A percentile compares a stretch with the other conserved stretches of the same genome.
Conservation (phyloP, 2,329 filamentous ascomycete species). For the Ascochyta rabiei region DNA sequence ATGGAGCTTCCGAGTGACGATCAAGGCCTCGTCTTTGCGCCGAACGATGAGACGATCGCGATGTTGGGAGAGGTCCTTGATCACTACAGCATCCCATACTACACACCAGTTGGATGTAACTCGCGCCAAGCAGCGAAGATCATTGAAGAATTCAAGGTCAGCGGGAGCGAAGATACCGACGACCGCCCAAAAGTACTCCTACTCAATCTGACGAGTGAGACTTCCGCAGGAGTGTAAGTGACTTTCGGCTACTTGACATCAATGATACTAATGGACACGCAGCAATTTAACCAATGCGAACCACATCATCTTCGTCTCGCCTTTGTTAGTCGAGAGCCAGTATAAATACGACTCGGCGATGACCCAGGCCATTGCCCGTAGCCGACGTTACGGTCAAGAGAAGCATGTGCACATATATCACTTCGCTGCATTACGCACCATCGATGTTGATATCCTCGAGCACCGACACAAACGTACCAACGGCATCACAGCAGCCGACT, state of each 20-base stretch:
- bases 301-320: slow-evolving; percentile 68
- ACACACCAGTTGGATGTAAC: slow-evolving; percentile 20
- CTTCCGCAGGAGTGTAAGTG: slow-evolving; percentile 65
- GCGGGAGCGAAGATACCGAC: slow-evolving; percentile 16
- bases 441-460: slow-evolving; percentile 56
- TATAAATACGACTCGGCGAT: slow-evolving; percentile 64
- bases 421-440: slow-evolving; percentile 79
- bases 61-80: slow-evolving; percentile 27
- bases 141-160: slow-evolving; percentile 40
- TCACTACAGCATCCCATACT: slow-evolving; percentile 22
- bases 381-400: slow-evolving; percentile 63
- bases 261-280: background rate
- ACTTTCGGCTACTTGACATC: background rate
- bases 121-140: slow-evolving; percentile 17
- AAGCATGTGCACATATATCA: slow-evolving; percentile 67
- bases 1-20: slow-evolving; percentile 48
- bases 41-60: slow-evolving; percentile 25
- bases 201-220: slow-evolving; percentile 62
- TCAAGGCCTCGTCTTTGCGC: slow-evolving; percentile 38
- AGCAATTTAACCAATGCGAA: slow-evolving; percentile 69
- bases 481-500: slow-evolving; percentile 18
- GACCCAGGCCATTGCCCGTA: slow-evolving; percentile 68
- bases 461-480: slow-evolving; percentile 47
- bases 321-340: slow-evolving; percentile 57
- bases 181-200: slow-evolving; percentile 58